Percentiles rank a stretch among this genome's conserved stretches.
phyloP scores from a whole-genome alignment of 2,329 filamentous ascomycete genomes.

The Aspergillus pseudoterreus region DNA sequence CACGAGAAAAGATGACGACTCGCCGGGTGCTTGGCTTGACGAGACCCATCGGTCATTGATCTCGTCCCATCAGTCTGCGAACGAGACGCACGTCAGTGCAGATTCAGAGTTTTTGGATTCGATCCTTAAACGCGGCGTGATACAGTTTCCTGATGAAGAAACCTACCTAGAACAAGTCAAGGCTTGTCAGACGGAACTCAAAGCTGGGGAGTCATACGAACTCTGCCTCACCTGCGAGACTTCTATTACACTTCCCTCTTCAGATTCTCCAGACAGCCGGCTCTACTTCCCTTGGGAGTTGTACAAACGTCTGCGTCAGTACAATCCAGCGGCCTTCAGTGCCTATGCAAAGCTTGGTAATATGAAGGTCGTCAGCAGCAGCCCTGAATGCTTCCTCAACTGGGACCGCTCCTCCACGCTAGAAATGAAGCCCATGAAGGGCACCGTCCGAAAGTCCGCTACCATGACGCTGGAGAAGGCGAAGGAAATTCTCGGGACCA shows the following conservation, averaged over 20 bases:
- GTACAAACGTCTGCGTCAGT: slow-evolving; percentile 65
- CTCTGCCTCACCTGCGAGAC: slow-evolving; percentile 78
- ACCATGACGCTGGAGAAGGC: slow-evolving; percentile 69
- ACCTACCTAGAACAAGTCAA: slow-evolving; percentile 66
- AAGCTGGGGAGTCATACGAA: slow-evolving; percentile 79
- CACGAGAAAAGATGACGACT: slow-evolving; percentile 45
- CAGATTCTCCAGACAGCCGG: slow-evolving; percentile 17
- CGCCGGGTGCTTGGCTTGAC: slow-evolving; percentile 46
- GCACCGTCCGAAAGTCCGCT: slow-evolving; percentile 77
- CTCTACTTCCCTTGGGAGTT: slow-evolving; percentile 60
- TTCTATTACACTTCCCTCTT: slow-evolving; percentile 48
- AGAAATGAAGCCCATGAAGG: slow-evolving; percentile 88
- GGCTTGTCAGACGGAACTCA: slow-evolving; percentile 66
- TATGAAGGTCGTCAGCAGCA: slow-evolving; percentile 73
- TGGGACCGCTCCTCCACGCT: slow-evolving; percentile 51
- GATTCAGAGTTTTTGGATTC: slow-evolving; percentile 26
- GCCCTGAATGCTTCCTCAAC: slow-evolving; percentile 83
- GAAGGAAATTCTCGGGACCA: slow-evolving; percentile 66
- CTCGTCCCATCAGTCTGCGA: slow-evolving; percentile 10
- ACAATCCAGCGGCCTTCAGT: slow-evolving; percentile 80
- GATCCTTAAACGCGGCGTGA: slow-evolving; percentile 26
- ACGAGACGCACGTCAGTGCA: neutral
- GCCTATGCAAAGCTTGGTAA: slow-evolving; percentile 70
- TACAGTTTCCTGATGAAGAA: slow-evolving; percentile 36
- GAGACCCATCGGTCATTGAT: slow-evolving; percentile 24